Conservation (phyloP, 148 eudicot genomes). For the Vaccinium macrocarpon region DNA sequence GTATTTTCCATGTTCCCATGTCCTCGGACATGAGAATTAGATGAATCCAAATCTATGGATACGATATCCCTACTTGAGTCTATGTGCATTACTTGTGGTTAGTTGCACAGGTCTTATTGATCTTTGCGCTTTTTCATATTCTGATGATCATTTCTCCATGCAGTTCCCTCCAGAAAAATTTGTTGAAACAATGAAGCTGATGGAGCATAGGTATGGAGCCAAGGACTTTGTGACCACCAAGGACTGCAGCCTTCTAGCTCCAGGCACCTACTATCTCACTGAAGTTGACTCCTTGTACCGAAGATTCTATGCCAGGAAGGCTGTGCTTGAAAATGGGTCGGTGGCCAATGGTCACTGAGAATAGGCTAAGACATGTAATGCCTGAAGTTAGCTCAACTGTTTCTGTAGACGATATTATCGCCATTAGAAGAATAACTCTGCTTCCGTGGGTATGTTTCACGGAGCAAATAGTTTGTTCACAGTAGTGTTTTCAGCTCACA, state of each 20-base stretch:
- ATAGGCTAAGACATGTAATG: background rate
- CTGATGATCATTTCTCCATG: slow-evolving; percentile 20
- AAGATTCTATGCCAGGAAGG: slow-evolving; percentile 65
- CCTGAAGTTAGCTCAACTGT: slow-evolving; percentile 4
- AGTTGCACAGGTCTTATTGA: background rate
- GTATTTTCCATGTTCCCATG: background rate
- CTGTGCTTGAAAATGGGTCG: slow-evolving; percentile 28
- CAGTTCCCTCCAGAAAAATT: slow-evolving; percentile 86
- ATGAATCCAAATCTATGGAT: background rate
- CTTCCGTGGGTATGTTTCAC: background rate
- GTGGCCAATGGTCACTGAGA: slow-evolving; percentile 53
- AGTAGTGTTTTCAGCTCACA: background rate
- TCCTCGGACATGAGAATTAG: background rate
- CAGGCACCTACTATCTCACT: slow-evolving; percentile 76
- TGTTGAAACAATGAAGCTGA: slow-evolving; percentile 69
- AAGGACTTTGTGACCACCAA: slow-evolving; percentile 86
- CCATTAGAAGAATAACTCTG: slow-evolving; percentile 15
- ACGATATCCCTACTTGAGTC: background rate
- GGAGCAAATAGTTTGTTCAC: slow-evolving; percentile 8
- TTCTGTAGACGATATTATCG: background rate
- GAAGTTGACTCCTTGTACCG: slow-evolving; percentile 77
- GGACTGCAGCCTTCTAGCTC: slow-evolving; percentile 61
- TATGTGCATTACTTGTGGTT: background rate
- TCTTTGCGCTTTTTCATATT: background rate
- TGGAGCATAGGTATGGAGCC: slow-evolving; percentile 87